Evolutionary conservation across 106 monocot genomes (phyloP).

Genomic region (Dioscorea alata): DNA sequence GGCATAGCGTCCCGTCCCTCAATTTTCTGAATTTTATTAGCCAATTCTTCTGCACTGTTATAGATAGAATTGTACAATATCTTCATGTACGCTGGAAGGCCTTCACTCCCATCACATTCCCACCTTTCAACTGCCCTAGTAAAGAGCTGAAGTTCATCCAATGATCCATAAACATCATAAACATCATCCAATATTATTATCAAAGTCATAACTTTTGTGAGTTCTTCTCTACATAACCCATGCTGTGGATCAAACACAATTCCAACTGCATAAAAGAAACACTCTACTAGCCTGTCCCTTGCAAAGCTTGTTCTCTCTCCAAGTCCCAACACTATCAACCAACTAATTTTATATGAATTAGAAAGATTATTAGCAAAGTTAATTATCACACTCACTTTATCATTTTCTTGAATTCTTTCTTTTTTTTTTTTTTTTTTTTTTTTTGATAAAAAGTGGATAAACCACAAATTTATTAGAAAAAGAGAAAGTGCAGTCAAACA

Average conservation of each 20-base stretch:
- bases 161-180: slow-evolving; percentile 40
- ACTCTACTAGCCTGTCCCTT: slow-evolving; percentile 37
- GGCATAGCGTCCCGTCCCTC: slow-evolving; percentile 19
- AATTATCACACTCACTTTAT: slow-evolving; percentile 3
- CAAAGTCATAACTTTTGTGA: slow-evolving; percentile 23
- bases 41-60: slow-evolving; percentile 22
- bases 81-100: slow-evolving; percentile 45
- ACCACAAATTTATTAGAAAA: too few species aligned
- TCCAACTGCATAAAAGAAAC: slow-evolving; percentile 23
- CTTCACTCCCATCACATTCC: slow-evolving; percentile 24
- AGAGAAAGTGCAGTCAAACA: too few species aligned
- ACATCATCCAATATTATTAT: slow-evolving; percentile 33
- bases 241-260: slow-evolving; percentile 22
- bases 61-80: slow-evolving; percentile 15
- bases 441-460: too few species aligned
- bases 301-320: slow-evolving; percentile 31
- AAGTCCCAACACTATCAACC: slow-evolving; percentile 27
- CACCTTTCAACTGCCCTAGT: slow-evolving; percentile 37
- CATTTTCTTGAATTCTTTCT: slow-evolving; percentile 20
- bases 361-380: not conserved
- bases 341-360: slow-evolving; percentile 6
- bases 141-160: slow-evolving; percentile 43
- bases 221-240: slow-evolving; percentile 15
- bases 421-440: too few species aligned
- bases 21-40: slow-evolving; percentile 6